Percentiles rank a stretch among this genome's conserved stretches.
Evolutionary conservation across 2,329 filamentous ascomycete species (phyloP).

Genomic region (Fusarium coffeatum): DNA sequence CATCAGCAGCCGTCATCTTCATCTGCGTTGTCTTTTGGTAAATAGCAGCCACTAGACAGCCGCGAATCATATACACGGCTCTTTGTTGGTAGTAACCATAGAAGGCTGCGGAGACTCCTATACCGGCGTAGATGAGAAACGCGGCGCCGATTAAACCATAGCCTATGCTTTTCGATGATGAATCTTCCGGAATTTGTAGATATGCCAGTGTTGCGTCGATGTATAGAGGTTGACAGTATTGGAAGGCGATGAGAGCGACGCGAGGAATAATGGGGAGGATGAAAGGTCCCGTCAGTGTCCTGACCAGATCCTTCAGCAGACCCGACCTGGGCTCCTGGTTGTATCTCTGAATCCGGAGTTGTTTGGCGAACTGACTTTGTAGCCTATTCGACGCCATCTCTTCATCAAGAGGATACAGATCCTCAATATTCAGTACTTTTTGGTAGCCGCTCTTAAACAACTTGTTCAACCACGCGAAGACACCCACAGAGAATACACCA

Average conservation of each 20-base stretch:
- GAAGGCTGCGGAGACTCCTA: slow-evolving; percentile 54
- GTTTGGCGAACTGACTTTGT: slow-evolving; percentile 27
- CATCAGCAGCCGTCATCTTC: slow-evolving; percentile 50
- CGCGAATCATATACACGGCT: slow-evolving; percentile 49
- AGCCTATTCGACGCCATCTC: slow-evolving; percentile 42
- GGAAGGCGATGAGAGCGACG: slow-evolving; percentile 54
- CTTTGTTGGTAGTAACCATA: slow-evolving; percentile 56
- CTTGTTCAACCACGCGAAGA: slow-evolving; percentile 53
- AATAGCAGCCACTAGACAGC: slow-evolving; percentile 49
- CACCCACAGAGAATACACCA: slow-evolving; percentile 48
- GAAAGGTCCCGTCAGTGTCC: slow-evolving; percentile 49
- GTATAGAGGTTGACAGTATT: slow-evolving; percentile 58
- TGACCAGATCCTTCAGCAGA: slow-evolving; percentile 47
- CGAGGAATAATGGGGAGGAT: slow-evolving; percentile 53
- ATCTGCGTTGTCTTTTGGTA: slow-evolving; percentile 51
- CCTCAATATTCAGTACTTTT: slow-evolving; percentile 48
- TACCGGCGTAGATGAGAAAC: slow-evolving; percentile 54
- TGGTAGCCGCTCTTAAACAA: slow-evolving; percentile 53
- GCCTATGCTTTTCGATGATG: slow-evolving; percentile 43
- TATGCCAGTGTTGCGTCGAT: slow-evolving; percentile 54
- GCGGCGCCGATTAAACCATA: slow-evolving; percentile 59
- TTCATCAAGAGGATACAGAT: slow-evolving; percentile 53
- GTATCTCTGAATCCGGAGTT: slow-evolving; percentile 44
- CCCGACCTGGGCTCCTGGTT: slow-evolving; percentile 43
- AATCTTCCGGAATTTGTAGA: slow-evolving; percentile 43